Conservation (phyloP, 2,329 filamentous ascomycete species). For the Penicillium sp. region DNA sequence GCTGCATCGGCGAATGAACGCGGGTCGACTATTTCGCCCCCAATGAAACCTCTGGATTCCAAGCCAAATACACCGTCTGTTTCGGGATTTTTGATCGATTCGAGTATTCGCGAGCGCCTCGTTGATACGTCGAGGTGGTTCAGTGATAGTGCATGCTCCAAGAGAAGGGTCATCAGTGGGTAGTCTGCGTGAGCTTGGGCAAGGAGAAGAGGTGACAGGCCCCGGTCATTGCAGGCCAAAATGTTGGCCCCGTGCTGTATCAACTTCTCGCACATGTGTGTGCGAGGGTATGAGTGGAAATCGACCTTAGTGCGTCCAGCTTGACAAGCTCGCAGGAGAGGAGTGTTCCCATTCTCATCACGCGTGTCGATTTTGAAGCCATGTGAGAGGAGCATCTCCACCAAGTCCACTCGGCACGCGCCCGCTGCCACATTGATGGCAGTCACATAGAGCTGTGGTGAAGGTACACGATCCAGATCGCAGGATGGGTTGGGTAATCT, state of each 20-base stretch:
- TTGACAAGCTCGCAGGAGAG: constrained; percentile 7
- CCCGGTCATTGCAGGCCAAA: neutral
- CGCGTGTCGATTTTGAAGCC: constrained; percentile 2
- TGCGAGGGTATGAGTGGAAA: neutral
- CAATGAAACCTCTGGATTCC: constrained; percentile 2
- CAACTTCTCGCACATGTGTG: constrained; percentile 7
- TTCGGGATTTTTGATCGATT: neutral
- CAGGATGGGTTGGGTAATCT: neutral
- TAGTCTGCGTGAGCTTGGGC: constrained; percentile 6
- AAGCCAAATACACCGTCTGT: neutral
- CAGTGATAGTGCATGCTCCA: neutral
- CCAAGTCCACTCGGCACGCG: constrained; percentile 3
- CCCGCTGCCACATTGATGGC: constrained; percentile 6
- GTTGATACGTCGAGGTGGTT: neutral
- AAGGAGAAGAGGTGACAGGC: neutral
- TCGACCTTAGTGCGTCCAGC: neutral
- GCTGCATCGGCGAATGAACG: neutral
- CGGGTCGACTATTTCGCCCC: neutral
- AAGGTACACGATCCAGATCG: neutral
- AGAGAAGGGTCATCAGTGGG: constrained; percentile 11
- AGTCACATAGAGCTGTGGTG: neutral
- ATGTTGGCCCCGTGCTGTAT: constrained; percentile 7
- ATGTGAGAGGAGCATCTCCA: constrained; percentile 1
- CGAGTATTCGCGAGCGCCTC: neutral
- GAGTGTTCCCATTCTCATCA: constrained; percentile 4